Base-by-base conservation (phyloP, 2,329 filamentous ascomycete species). In the Paracoccidioides lutzii region DNA sequence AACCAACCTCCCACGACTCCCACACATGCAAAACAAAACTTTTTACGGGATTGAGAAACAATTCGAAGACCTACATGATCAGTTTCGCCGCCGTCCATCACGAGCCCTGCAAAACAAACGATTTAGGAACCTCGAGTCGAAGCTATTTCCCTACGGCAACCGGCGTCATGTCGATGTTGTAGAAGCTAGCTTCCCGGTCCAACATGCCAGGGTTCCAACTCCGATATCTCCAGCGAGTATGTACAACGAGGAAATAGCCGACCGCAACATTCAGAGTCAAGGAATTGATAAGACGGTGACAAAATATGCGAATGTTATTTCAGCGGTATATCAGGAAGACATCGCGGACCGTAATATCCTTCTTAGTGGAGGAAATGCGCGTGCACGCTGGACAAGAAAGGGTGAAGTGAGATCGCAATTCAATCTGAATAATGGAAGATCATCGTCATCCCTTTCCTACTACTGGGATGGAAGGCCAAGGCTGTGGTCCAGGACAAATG, bases 241-340 rank as follows among this genome's bases (percentile, higher is more conserved):
- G 9, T 74, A 71, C 59, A 74, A 74, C 49, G 71, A 74, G 61
- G 69, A 74, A 59, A 64, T 74, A 53, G 71, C 71, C 4, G 71
- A 74, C 57, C 69, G 71, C 30, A 74, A 74, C 53, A 71, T 73
- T 65, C 66, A 63, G 7, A 58, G 38, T 28, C 15, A 44, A 32
- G 35, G 54, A 10, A 68, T 69, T 46, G 60, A 53, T 59, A 63
- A 56, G 15, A 22, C 30, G 3, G 53, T 40, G 54, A 58, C 60
- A 15, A 53, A 63, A 5, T 68, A 66, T 57, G 65, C 66, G 10
- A 67, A 66, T 9, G 60, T 69, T 22, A 56, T 69, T 35, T 70
- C 71, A 4, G 63, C 65, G 3, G 55, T 72, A 46, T 71, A 71
- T 52, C 70, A 73, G 55, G 71, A 73, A 55, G 70, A 74, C 61